phyloP scores from a whole-genome alignment of 2,329 filamentous ascomycete genomes.

The Colletotrichum aenigma region DNA sequence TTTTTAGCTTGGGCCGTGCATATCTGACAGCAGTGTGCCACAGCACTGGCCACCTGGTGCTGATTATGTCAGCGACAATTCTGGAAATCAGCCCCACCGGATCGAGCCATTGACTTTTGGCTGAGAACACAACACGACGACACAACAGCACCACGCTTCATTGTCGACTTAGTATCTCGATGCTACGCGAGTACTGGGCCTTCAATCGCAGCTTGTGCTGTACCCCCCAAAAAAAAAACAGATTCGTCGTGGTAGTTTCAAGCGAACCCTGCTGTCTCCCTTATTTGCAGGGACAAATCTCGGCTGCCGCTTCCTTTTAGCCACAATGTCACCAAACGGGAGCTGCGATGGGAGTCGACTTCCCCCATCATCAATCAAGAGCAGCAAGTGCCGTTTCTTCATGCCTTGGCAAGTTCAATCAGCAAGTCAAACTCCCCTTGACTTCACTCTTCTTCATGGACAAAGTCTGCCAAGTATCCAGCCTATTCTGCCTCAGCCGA shows the following conservation, averaged over 20 bases:
- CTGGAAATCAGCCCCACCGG: not conserved
- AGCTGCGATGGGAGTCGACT: not conserved
- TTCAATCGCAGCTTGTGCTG: too few species aligned
- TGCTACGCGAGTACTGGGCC: not conserved
- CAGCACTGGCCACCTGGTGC: not conserved
- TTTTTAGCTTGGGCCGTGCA: not conserved
- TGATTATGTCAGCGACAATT: not conserved
- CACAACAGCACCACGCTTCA: not conserved
- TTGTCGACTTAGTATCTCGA: not conserved
- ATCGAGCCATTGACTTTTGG: not conserved
- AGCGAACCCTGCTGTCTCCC: not conserved
- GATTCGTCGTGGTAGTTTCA: not conserved
- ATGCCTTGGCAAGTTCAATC: not conserved
- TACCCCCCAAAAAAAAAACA: too few species aligned
- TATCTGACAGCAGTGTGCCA: not conserved
- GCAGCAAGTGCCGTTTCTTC: not conserved
- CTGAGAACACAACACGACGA: not conserved
- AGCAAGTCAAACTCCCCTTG: not conserved
- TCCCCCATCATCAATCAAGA: accelerated
- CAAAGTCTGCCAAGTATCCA: not conserved
- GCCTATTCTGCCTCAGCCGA: not conserved
- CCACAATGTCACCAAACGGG: not conserved
- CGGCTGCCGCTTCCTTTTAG: not conserved
- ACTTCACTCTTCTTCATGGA: accelerated
- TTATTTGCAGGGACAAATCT: not conserved